These are phyloP conservation scores for Rhodotorula sp. DNA, from an alignment of 1,284 basidiomycete species.

Conservation along the genomic window DNA sequence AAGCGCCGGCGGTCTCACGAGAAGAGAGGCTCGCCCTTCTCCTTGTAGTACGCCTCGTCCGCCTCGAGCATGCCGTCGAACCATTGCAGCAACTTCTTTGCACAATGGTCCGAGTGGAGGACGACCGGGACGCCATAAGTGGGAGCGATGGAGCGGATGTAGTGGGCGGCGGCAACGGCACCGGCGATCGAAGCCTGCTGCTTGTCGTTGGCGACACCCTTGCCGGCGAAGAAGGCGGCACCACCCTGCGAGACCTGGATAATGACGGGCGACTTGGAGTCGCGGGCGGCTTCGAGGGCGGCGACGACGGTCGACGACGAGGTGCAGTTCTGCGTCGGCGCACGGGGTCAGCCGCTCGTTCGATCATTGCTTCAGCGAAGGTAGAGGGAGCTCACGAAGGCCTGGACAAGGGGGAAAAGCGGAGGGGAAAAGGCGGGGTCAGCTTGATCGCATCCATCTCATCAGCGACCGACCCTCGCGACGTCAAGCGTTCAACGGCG, in stretches of 20 bases:
- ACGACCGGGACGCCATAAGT: constrained; percentile 92
- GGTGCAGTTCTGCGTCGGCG: constrained; percentile 42
- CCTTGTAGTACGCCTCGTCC: constrained; percentile 89
- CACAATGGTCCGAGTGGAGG: constrained; percentile 98
- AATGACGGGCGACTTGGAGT: constrained; percentile 96
- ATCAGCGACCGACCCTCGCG: too few species aligned
- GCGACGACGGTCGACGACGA: constrained; percentile 85
- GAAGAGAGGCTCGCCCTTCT: constrained; percentile 87
- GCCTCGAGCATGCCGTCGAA: constrained; percentile 99
- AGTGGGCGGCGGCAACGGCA: constrained; percentile 88
- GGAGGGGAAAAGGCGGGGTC: constrained; percentile 13
- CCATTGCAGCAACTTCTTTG: constrained; percentile 97
- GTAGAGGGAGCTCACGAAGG: constrained; percentile 23
- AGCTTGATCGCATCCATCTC: constrained; percentile 5
- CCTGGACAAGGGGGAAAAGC: constrained; percentile 11
- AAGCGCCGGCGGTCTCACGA: constrained; percentile 57
- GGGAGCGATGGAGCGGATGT: constrained; percentile 84
- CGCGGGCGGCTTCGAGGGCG: constrained; percentile 80
- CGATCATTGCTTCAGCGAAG: too few species aligned
- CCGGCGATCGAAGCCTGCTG: constrained; percentile 96
- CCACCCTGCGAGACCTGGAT: constrained; percentile 97
- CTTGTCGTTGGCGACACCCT: constrained; percentile 90
- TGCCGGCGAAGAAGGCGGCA: constrained; percentile 93
- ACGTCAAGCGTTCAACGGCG: too few species aligned
- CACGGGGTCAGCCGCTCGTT: neutral